Conservation (phyloP, 441 rosid genomes). For the Dalechampia spathulata region DNA sequence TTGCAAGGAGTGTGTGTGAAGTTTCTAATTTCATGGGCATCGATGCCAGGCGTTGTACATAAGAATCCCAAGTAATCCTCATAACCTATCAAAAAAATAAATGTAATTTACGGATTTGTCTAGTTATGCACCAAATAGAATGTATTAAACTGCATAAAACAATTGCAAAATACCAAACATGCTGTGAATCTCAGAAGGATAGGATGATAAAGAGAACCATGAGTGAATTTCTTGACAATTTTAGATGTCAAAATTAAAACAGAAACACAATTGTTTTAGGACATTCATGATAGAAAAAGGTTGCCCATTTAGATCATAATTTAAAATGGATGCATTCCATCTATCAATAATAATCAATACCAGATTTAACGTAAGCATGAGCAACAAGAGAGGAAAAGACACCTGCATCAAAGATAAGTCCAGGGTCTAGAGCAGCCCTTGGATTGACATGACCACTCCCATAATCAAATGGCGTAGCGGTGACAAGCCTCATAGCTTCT, state of each 20-base stretch:
- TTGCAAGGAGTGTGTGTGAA: constrained; percentile 74
- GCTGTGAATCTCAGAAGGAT: too few species aligned
- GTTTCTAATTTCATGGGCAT: constrained; percentile 63
- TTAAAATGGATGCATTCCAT: too few species aligned
- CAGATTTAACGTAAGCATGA: too few species aligned
- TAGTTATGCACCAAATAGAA: not conserved
- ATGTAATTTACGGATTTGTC: not conserved
- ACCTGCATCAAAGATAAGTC: constrained; percentile 96
- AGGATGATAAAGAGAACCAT: too few species aligned
- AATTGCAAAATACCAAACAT: too few species aligned
- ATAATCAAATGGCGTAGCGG: constrained; percentile 90
- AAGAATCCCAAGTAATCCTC: constrained; percentile 84
- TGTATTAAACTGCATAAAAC: too few species aligned
- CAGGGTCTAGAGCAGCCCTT: constrained; percentile 93
- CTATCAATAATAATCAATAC: too few species aligned
- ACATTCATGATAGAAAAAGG: too few species aligned
- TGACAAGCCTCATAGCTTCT: constrained; percentile 62
- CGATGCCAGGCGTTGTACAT: constrained; percentile 89
- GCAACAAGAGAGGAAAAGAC: not conserved
- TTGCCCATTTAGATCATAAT: too few species aligned
- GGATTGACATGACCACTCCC: constrained; percentile 98
- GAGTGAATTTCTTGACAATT: too few species aligned
- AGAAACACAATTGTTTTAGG: too few species aligned
- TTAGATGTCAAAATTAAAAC: too few species aligned
- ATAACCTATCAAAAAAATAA: constrained; percentile 41